Base-by-base conservation (phyloP, 306 rosid genomes). In the Citrullus amarus region DNA sequence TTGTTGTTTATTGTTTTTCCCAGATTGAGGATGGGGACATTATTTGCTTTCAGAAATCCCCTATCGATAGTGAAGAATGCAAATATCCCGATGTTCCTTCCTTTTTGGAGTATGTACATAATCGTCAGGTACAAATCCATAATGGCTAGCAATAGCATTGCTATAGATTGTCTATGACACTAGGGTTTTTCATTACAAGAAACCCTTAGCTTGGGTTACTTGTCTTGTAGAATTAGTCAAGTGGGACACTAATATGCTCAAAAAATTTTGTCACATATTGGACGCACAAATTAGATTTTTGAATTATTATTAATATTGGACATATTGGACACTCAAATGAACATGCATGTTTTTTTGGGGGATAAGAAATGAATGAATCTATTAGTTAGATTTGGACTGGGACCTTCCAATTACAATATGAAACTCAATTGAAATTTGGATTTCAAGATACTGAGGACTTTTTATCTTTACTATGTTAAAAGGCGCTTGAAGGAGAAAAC, bases 21-120 rank as follows among this genome's bases (percentile, higher is more conserved):
- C 87, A 94, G 98, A 86, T 94, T 79, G 97, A 94, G 85, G 96
- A 92, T 63, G 98, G 98, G 60, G 98, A 94, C 83, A 94, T 94
- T 80, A 89, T 94, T 77, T 94, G 98, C 89, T 87, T 89, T 81
- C 97, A 94, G 87, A 94, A 90, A 80, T 69, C 84, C 81, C 69
- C 85, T 39, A 78, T 69, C 78, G 86, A 79, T 57, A 79, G 79
- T 60, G 87, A 79, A 79, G 89, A 79, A 41, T 87, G 80, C 85
- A 89, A 80, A 62, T 92, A 88, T 81, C 89, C 98, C 46, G 92
- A 89, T 77, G 92, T 94, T 79, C 93, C 92, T 56, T 89, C 97
- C 14, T 94, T 85, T 85, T 86, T 94, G 86, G 95, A 94, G 62
- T 94, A 92, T 80, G 96, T 94, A 57, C 95, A 92, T 82, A 92